Evolutionary conservation across 352 stramenopile genomes (phyloP).

Genomic region (Globisporangium nunn): DNA sequence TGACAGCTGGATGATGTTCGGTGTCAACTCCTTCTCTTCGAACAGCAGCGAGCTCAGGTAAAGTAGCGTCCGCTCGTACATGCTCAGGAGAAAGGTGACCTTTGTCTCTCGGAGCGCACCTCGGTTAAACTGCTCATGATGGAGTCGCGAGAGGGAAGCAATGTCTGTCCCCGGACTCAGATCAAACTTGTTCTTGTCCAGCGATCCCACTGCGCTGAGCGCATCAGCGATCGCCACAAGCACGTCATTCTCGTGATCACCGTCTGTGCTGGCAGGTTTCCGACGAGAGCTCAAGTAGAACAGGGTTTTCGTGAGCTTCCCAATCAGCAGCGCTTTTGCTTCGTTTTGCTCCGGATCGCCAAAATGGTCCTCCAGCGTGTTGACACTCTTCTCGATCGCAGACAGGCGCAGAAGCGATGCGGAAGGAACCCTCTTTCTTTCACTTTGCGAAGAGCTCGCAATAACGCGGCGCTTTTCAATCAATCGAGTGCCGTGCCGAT

Average conservation of each 20-base stretch:
- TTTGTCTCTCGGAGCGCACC: constrained; percentile 45
- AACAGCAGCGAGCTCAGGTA: constrained; percentile 68
- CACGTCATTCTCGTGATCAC: constrained; percentile 5
- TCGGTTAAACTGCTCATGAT: constrained; percentile 48
- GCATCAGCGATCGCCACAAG: constrained; percentile 38
- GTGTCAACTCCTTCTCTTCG: constrained; percentile 23
- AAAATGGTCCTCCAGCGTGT: constrained; percentile 9
- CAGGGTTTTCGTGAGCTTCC: constrained; percentile 46
- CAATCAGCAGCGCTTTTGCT: constrained; percentile 9
- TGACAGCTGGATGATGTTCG: constrained; percentile 34
- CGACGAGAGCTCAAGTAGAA: constrained; percentile 35
- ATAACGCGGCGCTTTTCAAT: background rate
- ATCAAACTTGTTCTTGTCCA: constrained; percentile 54
- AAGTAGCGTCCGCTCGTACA: constrained; percentile 56
- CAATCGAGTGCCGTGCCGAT: background rate
- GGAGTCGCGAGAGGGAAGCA: constrained; percentile 43
- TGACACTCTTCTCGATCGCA: constrained; percentile 9
- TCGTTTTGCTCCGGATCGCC: constrained; percentile 1
- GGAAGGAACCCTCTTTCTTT: background rate
- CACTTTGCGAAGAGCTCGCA: background rate
- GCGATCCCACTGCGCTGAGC: constrained; percentile 58
- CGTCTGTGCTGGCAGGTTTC: constrained; percentile 2
- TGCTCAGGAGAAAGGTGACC: constrained; percentile 30
- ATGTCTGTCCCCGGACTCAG: constrained; percentile 43
- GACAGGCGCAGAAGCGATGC: constrained; percentile 11